Evolutionary conservation across 352 stramenopile species (phyloP).

Genomic region (Globisporangium middletonii): DNA sequence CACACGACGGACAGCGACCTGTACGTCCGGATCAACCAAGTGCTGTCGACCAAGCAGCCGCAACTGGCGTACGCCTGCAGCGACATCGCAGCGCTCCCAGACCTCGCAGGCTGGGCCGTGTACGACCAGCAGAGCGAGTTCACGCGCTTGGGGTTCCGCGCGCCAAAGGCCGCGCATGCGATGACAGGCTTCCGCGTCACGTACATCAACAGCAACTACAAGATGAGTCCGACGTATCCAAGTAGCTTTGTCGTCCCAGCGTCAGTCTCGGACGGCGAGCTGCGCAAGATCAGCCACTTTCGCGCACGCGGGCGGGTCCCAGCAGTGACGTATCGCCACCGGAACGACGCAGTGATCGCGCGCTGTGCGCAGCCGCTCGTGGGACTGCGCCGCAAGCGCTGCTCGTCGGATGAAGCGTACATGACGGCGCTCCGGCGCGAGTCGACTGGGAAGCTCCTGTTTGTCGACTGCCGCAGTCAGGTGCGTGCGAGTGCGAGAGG

Average conservation of each 20-base stretch:
- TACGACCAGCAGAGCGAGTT: slow-evolving; percentile 62
- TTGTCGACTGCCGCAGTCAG: slow-evolving; percentile 82
- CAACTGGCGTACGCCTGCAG: slow-evolving; percentile 47
- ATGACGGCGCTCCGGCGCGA: slow-evolving; percentile 54
- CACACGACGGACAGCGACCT: slow-evolving; percentile 27
- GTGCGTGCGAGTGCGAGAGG: slow-evolving; percentile 7
- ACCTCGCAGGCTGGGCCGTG: slow-evolving; percentile 44
- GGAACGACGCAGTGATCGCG: slow-evolving; percentile 90
- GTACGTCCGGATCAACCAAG: slow-evolving; percentile 62
- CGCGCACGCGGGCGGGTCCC: slow-evolving; percentile 90
- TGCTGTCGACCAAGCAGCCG: slow-evolving; percentile 40
- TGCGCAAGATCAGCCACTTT: slow-evolving; percentile 87
- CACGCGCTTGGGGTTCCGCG: slow-evolving; percentile 43
- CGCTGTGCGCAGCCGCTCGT: slow-evolving; percentile 93
- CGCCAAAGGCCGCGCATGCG: slow-evolving; percentile 25
- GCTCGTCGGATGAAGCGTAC: slow-evolving; percentile 86
- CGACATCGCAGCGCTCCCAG: slow-evolving; percentile 24
- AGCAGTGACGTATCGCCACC: slow-evolving; percentile 87
- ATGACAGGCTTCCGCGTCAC: slow-evolving; percentile 61
- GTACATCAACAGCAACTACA: slow-evolving; percentile 70
- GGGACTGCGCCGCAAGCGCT: slow-evolving; percentile 91
- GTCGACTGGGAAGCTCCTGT: slow-evolving; percentile 51
- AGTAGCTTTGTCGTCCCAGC: slow-evolving; percentile 86
- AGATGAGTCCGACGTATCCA: slow-evolving; percentile 80
- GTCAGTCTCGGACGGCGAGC: slow-evolving; percentile 87